phyloP scores from a whole-genome alignment of 768 basidiomycete genomes.

The Podaxis rugospora region DNA sequence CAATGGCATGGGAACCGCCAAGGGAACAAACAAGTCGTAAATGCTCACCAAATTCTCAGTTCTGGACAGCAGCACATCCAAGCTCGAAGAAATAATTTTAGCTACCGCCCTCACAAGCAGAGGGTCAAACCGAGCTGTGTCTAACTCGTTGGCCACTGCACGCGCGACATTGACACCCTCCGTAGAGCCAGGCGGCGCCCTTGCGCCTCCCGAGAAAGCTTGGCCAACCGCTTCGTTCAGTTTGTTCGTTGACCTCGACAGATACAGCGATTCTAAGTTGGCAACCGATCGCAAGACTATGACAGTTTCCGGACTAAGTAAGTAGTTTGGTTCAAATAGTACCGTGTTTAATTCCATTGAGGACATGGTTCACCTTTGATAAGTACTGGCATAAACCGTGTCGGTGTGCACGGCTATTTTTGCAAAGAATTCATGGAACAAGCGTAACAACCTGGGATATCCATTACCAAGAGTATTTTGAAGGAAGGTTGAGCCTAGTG shows the following conservation, averaged over 20 bases:
- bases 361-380: slow-evolving; percentile 64
- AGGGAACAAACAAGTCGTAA: not conserved
- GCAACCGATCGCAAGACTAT: slow-evolving; percentile 80
- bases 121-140: slow-evolving; percentile 91
- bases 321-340: not conserved
- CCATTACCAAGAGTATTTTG: slow-evolving; percentile 85
- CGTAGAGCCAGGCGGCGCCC: slow-evolving; percentile 63
- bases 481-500: slow-evolving; percentile 80
- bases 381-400: slow-evolving; percentile 77
- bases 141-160: slow-evolving; percentile 83
- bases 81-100: slow-evolving; percentile 58
- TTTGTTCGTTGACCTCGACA: slow-evolving; percentile 76
- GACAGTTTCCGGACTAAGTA: slow-evolving; percentile 81
- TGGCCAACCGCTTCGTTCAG: slow-evolving; percentile 80
- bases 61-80: slow-evolving; percentile 66
- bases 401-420: slow-evolving; percentile 96
- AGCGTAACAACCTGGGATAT: slow-evolving; percentile 82
- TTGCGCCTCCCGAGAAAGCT: slow-evolving; percentile 68
- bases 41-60: slow-evolving; percentile 65
- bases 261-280: slow-evolving; percentile 83
- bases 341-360: not conserved
- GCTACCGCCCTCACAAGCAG: slow-evolving; percentile 78
- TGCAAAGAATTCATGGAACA: slow-evolving; percentile 96
- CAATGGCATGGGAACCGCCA: not conserved
- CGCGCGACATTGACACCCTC: slow-evolving; percentile 81